Percentiles rank a stretch among this genome's conserved stretches.
phyloP scores from a whole-genome alignment of 495 filamentous ascomycete species.

The Aspergillus funiculosus region DNA sequence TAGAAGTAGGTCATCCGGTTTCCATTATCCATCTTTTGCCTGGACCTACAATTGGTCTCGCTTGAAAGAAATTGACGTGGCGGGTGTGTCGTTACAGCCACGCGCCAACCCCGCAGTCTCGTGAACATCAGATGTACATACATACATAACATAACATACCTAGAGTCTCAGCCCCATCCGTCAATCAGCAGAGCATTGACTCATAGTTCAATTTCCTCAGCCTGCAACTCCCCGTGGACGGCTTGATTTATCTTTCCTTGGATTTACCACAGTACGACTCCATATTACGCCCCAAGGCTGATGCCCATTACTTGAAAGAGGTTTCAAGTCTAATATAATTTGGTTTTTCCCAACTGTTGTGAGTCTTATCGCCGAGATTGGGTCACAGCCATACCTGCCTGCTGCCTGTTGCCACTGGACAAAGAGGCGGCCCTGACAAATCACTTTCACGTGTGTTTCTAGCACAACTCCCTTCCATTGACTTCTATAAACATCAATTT shows the following conservation, averaged over 20 bases:
- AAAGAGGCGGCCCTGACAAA: conserved; percentile 38
- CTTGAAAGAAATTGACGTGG: neutral
- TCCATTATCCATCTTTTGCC: neutral
- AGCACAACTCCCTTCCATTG: conserved; percentile 31
- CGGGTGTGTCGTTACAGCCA: conserved; percentile 14
- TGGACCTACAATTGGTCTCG: conserved; percentile 6
- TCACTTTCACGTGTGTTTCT: conserved; percentile 33
- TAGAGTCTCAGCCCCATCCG: conserved; percentile 18
- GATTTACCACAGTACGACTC: neutral
- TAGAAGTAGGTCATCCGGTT: conserved; percentile 13
- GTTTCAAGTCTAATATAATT: conserved; percentile 5
- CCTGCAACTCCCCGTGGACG: conserved; percentile 8
- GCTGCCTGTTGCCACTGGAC: conserved; percentile 32
- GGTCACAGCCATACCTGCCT: conserved; percentile 14
- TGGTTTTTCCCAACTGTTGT: conserved; percentile 9
- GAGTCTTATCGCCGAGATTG: conserved; percentile 23
- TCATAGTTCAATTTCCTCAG: conserved; percentile 19
- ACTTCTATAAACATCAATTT: conserved; percentile 34
- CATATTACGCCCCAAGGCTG: neutral
- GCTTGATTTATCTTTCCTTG: conserved; percentile 1
- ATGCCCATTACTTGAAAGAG: neutral
- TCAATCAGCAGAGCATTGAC: conserved; percentile 24
- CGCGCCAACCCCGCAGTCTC: conserved; percentile 26
- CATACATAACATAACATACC: conserved; percentile 9
- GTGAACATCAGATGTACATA: conserved; percentile 18